Percentiles rank a stretch among this genome's conserved stretches.
Conservation (phyloP, 1,284 basidiomycete genomes). For the Puccinia horiana region DNA sequence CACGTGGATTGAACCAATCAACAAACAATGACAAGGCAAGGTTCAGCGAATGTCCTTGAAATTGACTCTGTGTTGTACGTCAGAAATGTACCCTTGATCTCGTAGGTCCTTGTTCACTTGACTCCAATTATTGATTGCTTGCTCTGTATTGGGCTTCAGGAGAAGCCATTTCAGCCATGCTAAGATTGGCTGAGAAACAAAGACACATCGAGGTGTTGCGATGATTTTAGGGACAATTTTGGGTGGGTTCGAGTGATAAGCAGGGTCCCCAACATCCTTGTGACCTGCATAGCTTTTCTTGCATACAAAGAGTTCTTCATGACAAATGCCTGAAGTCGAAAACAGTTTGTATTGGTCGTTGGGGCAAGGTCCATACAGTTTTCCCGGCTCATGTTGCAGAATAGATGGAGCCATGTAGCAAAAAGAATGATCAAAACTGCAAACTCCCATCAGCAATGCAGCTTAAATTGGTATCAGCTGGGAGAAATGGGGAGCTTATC, state of each 20-base stretch:
- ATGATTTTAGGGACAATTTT: background rate
- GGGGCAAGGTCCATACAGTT: background rate
- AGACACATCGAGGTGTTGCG: slow-evolving; percentile 21
- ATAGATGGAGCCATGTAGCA: slow-evolving; percentile 21
- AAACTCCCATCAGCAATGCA: background rate
- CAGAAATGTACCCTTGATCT: slow-evolving; percentile 7
- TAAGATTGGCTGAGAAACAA: slow-evolving; percentile 10
- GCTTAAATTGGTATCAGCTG: background rate
- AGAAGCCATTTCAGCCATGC: slow-evolving; percentile 35
- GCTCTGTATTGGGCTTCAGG: slow-evolving; percentile 14
- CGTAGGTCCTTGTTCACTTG: background rate
- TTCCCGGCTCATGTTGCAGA: slow-evolving; percentile 23
- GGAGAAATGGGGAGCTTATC: background rate
- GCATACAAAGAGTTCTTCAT: slow-evolving; percentile 12
- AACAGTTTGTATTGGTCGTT: slow-evolving; percentile 1
- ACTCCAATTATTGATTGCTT: slow-evolving; percentile 23
- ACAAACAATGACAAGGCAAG: slow-evolving; percentile 43
- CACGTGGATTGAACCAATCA: slow-evolving; percentile 50
- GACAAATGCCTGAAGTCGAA: background rate
- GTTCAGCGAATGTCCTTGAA: slow-evolving; percentile 16
- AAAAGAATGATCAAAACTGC: slow-evolving; percentile 25
- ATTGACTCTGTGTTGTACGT: slow-evolving; percentile 13
- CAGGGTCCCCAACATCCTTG: background rate
- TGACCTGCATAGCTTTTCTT: background rate
- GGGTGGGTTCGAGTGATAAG: background rate